Conservation (phyloP, 345 rosid species). For the Eucalyptus guilfoylei region DNA sequence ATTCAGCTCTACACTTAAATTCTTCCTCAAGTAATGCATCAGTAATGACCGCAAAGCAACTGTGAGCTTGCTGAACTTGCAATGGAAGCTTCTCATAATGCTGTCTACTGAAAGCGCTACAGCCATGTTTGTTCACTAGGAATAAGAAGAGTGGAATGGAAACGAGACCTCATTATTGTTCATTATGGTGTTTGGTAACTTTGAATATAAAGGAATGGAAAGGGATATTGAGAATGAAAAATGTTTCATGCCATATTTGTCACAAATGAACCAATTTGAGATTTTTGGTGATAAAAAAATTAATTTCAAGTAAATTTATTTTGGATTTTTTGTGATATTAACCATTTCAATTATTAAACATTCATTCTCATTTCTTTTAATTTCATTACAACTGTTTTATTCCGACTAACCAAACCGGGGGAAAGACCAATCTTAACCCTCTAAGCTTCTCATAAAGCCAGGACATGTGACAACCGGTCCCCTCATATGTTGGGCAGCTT, state of each 20-base stretch:
- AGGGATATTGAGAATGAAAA: background rate
- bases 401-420: background rate
- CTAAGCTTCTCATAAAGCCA: background rate
- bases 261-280: accelerated
- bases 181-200: background rate
- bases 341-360: background rate
- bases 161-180: background rate
- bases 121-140: background rate
- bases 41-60: background rate
- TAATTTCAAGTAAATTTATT: too few species aligned
- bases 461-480: background rate
- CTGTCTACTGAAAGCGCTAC: background rate
- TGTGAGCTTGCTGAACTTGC: background rate
- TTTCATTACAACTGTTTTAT: background rate
- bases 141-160: background rate
- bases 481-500: background rate
- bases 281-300: too few species aligned
- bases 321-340: background rate
- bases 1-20: background rate
- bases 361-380: background rate
- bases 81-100: background rate
- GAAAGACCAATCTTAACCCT: background rate
- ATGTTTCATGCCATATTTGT: background rate
- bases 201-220: background rate
- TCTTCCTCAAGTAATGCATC: background rate